Evolutionary conservation across 306 rosid species (phyloP), one percentile per base, ranked within the genome.

Genomic region (Carpinus fangiana): DNA sequence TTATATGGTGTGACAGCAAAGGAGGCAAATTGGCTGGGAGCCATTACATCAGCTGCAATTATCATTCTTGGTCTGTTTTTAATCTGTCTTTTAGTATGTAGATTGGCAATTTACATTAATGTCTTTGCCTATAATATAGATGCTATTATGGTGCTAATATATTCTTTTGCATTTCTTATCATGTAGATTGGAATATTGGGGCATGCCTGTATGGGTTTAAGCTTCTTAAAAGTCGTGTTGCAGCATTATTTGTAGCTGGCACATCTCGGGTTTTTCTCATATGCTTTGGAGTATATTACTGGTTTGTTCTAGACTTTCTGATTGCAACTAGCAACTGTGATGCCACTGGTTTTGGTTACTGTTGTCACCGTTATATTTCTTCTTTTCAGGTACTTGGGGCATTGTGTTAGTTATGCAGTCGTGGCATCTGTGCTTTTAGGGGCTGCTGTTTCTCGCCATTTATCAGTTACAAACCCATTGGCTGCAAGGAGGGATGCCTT

Each of bases 401-500:
- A 96, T 79, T 96, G 99, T 89, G 88, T 96, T 76, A 96, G 99
- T 89, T 96, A 96, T 87, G 97, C 91, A 65, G 92, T 96, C 84
- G 97, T 96, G 83, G 99, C 99, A 8, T 84, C 97, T 78, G 99
- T 93, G 71, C 92, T 96, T 56, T 83, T 90, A 61, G 98, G 97
- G 52, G 99, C 98, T 76, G 96, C 94, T 80, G 99, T 96, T 82
- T 90, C 92, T 86, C 98, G 99, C 70, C 98, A 93, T 87, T 88
- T 96, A 59, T 93, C 99, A 26, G 90, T 85, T 34, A 85, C 88
- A 48, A 93, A 93, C 76, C 99, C 99, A 38, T 91, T 93, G 71
- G 99, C 94, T 73, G 99, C 98, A 65, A 96, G 99, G 78, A 90
- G 99, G 84, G 99, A 93, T 91, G 99, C 99, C 81, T 87, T 96